phyloP scores from a whole-genome alignment of 139 green algal species.

The Tetraselmis striata region DNA sequence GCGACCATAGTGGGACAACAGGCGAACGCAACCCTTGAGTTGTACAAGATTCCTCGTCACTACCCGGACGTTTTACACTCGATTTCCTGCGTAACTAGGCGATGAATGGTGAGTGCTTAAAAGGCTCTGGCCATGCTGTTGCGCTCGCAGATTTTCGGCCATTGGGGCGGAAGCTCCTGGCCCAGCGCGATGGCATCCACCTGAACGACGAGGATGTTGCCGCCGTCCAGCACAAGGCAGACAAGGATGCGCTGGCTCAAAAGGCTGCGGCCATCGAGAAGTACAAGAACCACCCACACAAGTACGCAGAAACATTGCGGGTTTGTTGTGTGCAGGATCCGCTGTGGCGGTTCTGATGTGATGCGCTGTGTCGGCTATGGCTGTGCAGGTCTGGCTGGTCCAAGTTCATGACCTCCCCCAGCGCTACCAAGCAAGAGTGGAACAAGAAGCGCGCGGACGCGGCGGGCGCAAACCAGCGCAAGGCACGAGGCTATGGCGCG shows the following conservation, averaged over 20 bases:
- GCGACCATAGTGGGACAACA: too few species aligned
- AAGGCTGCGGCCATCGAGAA: background rate
- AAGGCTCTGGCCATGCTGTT: too few species aligned
- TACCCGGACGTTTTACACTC: too few species aligned
- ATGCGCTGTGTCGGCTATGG: too few species aligned
- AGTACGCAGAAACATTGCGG: too few species aligned
- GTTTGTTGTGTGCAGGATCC: too few species aligned
- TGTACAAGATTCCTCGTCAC: too few species aligned
- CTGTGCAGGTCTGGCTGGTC: background rate
- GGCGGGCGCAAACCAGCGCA: background rate
- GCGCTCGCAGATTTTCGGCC: too few species aligned
- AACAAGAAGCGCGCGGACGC: background rate
- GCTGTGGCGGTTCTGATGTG: too few species aligned
- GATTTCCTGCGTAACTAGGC: too few species aligned
- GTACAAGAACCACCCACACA: background rate
- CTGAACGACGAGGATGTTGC: background rate
- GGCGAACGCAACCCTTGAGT: too few species aligned
- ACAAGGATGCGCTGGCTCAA: background rate
- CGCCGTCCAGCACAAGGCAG: background rate
- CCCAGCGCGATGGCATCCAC: background rate
- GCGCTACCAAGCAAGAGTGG: background rate
- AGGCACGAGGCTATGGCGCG: background rate
- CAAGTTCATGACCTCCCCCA: background rate
- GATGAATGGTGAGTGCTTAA: too few species aligned
- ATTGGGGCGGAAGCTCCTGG: background rate